Conservation (phyloP, 2,329 filamentous ascomycete species). For the Aspergillus aculeatinus region DNA sequence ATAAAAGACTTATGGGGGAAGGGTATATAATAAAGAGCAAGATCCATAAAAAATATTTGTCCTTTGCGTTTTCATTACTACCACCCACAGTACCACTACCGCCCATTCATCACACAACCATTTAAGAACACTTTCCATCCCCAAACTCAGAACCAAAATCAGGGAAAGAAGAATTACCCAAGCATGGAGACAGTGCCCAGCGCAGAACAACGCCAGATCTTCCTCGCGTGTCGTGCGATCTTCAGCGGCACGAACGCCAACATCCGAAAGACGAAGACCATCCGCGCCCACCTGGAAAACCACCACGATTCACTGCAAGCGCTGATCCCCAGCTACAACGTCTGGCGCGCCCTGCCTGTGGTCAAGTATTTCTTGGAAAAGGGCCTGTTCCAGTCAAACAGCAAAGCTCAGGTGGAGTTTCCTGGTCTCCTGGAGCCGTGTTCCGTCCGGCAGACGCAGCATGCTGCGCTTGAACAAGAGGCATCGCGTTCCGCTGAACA, state of each 20-base stretch:
- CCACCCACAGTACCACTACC: too few species aligned
- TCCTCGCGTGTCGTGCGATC: slow-evolving; percentile 4
- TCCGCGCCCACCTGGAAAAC: not conserved
- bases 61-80: too few species aligned
- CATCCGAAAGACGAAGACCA: not conserved
- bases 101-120: too few species aligned
- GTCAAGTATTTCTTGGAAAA: not conserved
- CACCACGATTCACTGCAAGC: not conserved
- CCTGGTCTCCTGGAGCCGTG: not conserved
- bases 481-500: too few species aligned
- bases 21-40: too few species aligned
- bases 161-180: too few species aligned
- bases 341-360: not conserved
- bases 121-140: too few species aligned
- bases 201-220: not conserved
- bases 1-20: too few species aligned
- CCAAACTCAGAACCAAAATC: too few species aligned
- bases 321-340: not conserved
- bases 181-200: not conserved
- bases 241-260: not conserved
- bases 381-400: not conserved
- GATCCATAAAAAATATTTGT: too few species aligned
- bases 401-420: not conserved
- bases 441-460: too few species aligned
- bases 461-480: too few species aligned